Percentiles rank a stretch among this genome's conserved stretches.
Evolutionary conservation across 768 basidiomycete genomes (phyloP).

Genomic region (Hydnomerulius pinastri): DNA sequence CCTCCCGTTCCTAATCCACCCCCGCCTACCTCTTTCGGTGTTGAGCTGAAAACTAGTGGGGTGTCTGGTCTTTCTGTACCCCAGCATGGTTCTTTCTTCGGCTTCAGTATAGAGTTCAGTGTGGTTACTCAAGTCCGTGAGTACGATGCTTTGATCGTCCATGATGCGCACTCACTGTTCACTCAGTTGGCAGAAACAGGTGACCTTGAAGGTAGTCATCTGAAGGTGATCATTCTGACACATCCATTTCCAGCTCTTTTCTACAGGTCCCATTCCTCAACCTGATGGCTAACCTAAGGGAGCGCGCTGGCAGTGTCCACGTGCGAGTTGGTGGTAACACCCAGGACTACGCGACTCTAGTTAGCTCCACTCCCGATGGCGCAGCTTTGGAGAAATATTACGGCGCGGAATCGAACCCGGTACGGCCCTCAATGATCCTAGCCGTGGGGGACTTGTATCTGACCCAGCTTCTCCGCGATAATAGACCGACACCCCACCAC

Average conservation of each 20-base stretch:
- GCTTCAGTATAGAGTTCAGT: conserved; percentile 78
- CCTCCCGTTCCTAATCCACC: conserved; percentile 51
- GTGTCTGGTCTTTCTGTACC: conserved; percentile 41
- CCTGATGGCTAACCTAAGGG: conserved; percentile 68
- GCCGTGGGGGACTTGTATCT: background rate
- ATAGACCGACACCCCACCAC: conserved; percentile 68
- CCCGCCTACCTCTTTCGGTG: conserved; percentile 42
- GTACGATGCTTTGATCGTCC: conserved; percentile 26
- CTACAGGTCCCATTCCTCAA: conserved; percentile 74
- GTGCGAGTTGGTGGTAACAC: conserved; percentile 83
- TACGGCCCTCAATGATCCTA: conserved; percentile 27
- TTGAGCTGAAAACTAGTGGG: conserved; percentile 39
- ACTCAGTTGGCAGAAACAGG: conserved; percentile 21
- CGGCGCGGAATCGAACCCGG: conserved; percentile 38
- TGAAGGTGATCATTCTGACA: background rate
- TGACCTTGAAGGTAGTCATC: background rate
- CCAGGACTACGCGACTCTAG: conserved; percentile 63
- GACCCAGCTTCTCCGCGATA: background rate
- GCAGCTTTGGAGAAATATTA: conserved; percentile 52
- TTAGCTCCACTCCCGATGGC: conserved; percentile 48
- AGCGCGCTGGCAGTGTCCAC: conserved; percentile 60
- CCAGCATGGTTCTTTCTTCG: conserved; percentile 61
- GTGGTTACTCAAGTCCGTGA: conserved; percentile 65
- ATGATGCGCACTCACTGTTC: background rate
- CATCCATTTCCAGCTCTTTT: conserved; percentile 38